These are phyloP conservation scores for Dendrobium nobile DNA, from an alignment of 106 monocot species.

Conservation along the genomic window DNA sequence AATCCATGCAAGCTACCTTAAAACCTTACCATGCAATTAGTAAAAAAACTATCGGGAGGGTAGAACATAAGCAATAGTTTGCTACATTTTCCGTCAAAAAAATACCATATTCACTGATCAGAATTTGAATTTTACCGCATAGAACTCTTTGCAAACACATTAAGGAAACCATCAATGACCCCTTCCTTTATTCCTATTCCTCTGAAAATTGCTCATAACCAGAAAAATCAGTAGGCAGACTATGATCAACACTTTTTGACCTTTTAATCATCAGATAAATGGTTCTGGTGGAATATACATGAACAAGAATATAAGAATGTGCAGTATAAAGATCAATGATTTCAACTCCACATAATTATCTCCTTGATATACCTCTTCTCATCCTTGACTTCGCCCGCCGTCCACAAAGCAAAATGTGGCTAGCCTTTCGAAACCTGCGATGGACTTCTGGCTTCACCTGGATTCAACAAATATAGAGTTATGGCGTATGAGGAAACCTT, in stretches of 20 bases:
- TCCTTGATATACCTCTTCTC: constrained; percentile 16
- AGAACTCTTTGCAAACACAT: background rate
- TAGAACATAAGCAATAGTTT: background rate
- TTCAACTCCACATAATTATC: background rate
- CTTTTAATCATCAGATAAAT: background rate
- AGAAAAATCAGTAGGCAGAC: background rate
- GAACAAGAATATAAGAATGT: background rate
- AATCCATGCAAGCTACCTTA: background rate
- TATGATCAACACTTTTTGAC: background rate
- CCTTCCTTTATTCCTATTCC: background rate
- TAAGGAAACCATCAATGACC: background rate
- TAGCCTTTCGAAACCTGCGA: constrained; percentile 18
- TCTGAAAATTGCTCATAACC: background rate
- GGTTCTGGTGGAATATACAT: background rate
- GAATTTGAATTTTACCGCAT: background rate
- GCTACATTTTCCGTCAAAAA: background rate
- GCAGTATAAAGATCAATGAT: background rate
- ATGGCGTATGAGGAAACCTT: background rate
- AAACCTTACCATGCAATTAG: background rate
- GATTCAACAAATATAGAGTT: background rate
- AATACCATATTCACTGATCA: background rate
- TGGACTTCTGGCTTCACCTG: constrained; percentile 38
- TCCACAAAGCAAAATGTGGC: constrained; percentile 28
- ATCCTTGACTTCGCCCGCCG: constrained; percentile 25
- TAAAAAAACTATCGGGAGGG: background rate